Conservation (phyloP, 2,329 filamentous ascomycete species). For the Nigrograna mackinnonii region DNA sequence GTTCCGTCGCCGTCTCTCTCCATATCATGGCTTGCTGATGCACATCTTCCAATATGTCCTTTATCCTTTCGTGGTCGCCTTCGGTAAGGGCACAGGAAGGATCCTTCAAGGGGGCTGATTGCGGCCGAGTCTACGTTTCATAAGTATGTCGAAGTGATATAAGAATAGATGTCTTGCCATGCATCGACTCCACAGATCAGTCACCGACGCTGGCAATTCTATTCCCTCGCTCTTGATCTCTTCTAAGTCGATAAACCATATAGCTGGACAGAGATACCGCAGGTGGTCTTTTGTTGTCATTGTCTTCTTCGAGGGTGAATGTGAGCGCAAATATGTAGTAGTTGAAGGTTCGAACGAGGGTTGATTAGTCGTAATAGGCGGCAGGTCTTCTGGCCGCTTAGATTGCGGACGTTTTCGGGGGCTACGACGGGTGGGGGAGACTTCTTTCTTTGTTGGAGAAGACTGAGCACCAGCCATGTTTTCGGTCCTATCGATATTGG, state of each 20-base stretch:
- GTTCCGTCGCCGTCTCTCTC: conserved; percentile 12
- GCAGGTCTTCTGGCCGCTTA: too few relatives aligned
- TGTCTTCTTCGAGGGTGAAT: too few relatives aligned
- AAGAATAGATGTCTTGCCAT: conserved; percentile 9
- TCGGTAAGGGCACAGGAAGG: conserved; percentile 11
- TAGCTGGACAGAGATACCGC: too few relatives aligned
- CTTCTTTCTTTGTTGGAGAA: too few relatives aligned
- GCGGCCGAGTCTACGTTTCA: conserved; percentile 11
- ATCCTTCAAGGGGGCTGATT: conserved; percentile 8
- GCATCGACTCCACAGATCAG: conserved; percentile 14
- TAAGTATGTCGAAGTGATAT: conserved; percentile 7
- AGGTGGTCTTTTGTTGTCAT: too few relatives aligned
- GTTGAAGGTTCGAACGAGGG: too few relatives aligned
- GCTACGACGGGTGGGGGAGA: too few relatives aligned
- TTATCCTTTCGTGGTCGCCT: conserved; percentile 11
- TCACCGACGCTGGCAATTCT: conserved; percentile 10
- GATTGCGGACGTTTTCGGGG: too few relatives aligned
- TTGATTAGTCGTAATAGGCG: too few relatives aligned
- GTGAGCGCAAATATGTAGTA: too few relatives aligned
- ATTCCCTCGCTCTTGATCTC: conserved; percentile 10
- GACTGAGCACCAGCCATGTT: too few relatives aligned
- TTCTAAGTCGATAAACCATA: conserved; percentile 11
- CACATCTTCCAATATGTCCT: conserved; percentile 15
- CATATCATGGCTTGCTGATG: conserved; percentile 17
- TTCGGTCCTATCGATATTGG: too few relatives aligned